Base-by-base conservation (phyloP, 1,284 basidiomycete species). In the Tylopilus orsonianus region DNA sequence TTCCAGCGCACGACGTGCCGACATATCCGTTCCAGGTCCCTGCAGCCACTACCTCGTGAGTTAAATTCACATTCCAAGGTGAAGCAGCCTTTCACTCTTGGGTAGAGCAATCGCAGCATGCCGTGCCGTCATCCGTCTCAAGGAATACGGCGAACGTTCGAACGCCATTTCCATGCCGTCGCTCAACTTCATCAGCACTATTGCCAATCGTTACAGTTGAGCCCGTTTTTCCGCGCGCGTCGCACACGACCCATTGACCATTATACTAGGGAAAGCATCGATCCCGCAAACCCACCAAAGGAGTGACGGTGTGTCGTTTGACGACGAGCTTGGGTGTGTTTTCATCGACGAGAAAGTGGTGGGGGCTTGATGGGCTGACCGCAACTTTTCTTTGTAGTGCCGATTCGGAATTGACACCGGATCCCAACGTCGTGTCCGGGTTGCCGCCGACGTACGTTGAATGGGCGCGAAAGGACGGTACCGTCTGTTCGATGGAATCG, bases 31-130 rank as follows among this genome's bases (percentile, higher is more conserved):
- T 26, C 41, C 54, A 83, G 83, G 73, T 85, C 29, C 84, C 84
- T 27, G 82, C 84, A 36, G 81, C 82, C 14, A 75, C 79, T 13
- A 69, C 84, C 49, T 80, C 81, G 83, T 85, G 67, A 54, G 77
- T 59, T 19, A 1, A 24, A 5, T 19, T 5, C 24, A 9, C 30
- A 19, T 1, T 14, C 19, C 22, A 24, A 7, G 7, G 33, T 12
- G 7, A n/a, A 26, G 23, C 7, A n/a, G n/a, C n/a, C n/a, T 42
- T 46, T 60, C 20, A 61, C 26, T 12, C 34, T 29, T 32, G 41
- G 29, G n/a, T 38, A 60, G 58, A 33, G 58, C 61, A 14, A 12
- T 46, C 41, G 80, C 83, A 19, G 80, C 84, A 16, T 83, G 82
- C 61, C 77, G 84, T 42, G 59, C 79, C 18, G 82, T 85, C 40